Percentiles rank a stretch among this genome's conserved stretches.
Conservation (phyloP, 176 grass and related monocot genomes). For the Neostapfia colusana region DNA sequence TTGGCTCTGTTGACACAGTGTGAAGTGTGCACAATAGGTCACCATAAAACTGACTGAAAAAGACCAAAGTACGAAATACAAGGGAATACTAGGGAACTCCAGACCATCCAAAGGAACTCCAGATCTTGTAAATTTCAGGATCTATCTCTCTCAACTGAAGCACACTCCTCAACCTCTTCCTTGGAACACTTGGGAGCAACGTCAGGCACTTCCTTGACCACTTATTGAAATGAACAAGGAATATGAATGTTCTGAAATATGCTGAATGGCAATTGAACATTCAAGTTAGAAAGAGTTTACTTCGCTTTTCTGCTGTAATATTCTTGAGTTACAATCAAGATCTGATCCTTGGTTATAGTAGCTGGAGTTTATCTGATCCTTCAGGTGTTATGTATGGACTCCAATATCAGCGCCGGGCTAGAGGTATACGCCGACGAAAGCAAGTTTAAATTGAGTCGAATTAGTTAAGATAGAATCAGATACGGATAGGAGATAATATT, state of each 20-base stretch:
- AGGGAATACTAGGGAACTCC: slow-evolving; percentile 19
- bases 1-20: slow-evolving; percentile 38
- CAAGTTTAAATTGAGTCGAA: too few relatives aligned
- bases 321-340: too few relatives aligned
- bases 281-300: slow-evolving; percentile 39
- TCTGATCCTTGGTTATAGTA: too few relatives aligned
- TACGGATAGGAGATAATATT: too few relatives aligned
- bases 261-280: neutral
- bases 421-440: too few relatives aligned
- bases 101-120: slow-evolving; percentile 34
- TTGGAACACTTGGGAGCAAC: slow-evolving; percentile 35
- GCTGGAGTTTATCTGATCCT: too few relatives aligned
- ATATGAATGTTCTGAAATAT: slow-evolving; percentile 30
- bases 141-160: slow-evolving; percentile 31
- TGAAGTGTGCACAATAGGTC: slow-evolving; percentile 20
- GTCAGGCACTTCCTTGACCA: slow-evolving; percentile 78
- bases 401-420: too few relatives aligned
- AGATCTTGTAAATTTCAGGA: slow-evolving; percentile 20
- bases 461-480: too few relatives aligned
- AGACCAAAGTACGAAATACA: slow-evolving; percentile 11
- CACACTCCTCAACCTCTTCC: slow-evolving; percentile 13
- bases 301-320: slow-evolving; percentile 35
- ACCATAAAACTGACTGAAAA: slow-evolving; percentile 25
- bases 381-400: too few relatives aligned
- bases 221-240: slow-evolving; percentile 38